These are phyloP conservation scores for Russula vinacea DNA, from an alignment of 768 basidiomycete species.

Conservation along the genomic window DNA sequence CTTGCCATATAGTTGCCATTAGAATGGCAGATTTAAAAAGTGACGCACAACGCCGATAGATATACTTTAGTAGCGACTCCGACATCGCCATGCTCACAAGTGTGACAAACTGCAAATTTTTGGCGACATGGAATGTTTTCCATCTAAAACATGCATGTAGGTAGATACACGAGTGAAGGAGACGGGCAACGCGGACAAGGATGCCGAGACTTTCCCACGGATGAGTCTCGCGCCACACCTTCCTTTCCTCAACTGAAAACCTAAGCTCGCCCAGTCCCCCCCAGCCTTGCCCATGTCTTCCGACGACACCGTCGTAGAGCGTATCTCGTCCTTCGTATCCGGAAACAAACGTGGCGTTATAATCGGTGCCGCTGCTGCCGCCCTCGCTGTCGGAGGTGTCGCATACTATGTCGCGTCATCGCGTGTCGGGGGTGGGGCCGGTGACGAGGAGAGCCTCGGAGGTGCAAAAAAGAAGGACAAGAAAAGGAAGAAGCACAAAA, in stretches of 20 bases:
- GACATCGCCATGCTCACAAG: no score
- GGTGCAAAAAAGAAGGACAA: conserved; percentile 49
- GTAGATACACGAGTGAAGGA: no score
- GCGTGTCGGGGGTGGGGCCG: conserved; percentile 35
- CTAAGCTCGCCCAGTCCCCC: not conserved
- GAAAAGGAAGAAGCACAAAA: conserved; percentile 48
- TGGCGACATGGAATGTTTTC: no score
- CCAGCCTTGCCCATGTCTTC: conserved; percentile 34
- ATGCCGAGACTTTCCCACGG: conserved; percentile 11
- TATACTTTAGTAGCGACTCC: no score
- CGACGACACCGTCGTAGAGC: conserved; percentile 49
- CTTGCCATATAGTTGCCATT: no score
- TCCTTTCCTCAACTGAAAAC: not conserved
- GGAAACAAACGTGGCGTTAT: conserved; percentile 78
- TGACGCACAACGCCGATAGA: no score
- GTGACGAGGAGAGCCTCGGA: conserved; percentile 27
- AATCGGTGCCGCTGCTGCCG: conserved; percentile 68
- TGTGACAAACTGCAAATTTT: no score
- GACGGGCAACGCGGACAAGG: no score
- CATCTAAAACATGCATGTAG: no score
- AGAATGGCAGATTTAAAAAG: no score
- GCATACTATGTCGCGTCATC: conserved; percentile 73
- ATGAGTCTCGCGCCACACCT: not conserved
- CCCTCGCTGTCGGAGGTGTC: conserved; percentile 66
- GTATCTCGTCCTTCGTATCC: conserved; percentile 62